Percentiles rank a stretch among this genome's conserved stretches.
These are phyloP conservation scores for Macrolepiota fuliginosa DNA, from an alignment of 768 basidiomycete species.

Conservation along the genomic window DNA sequence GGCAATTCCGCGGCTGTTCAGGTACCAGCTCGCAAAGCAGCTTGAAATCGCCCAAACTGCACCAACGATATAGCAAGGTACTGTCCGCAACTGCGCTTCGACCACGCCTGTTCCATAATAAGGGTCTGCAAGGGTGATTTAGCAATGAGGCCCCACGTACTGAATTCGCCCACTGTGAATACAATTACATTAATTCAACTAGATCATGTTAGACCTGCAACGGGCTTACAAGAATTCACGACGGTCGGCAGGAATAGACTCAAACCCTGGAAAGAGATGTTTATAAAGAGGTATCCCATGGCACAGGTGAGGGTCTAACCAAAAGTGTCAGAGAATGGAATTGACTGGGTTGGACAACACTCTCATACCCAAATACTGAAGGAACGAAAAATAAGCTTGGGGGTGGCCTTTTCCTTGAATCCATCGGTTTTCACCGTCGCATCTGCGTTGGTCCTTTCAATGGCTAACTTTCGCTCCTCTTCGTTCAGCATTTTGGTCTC, in stretches of 20 bases:
- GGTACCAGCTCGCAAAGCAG: conserved; percentile 33
- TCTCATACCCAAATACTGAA: conserved; percentile 18
- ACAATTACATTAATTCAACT: neutral
- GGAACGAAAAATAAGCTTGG: conserved; percentile 9
- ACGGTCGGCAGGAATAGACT: conserved; percentile 48
- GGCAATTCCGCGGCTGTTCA: conserved; percentile 31
- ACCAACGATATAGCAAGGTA: conserved; percentile 41
- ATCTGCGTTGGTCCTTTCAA: conserved; percentile 29
- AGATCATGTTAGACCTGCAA: neutral
- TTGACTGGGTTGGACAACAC: neutral
- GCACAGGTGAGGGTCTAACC: conserved; percentile 30
- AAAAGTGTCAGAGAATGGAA: neutral
- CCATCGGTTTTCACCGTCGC: conserved; percentile 16
- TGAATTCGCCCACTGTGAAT: conserved; percentile 33
- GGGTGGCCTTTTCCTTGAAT: conserved; percentile 10
- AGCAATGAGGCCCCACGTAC: conserved; percentile 20
- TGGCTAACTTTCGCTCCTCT: conserved; percentile 24
- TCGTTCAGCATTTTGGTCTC: conserved; percentile 26
- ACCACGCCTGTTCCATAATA: conserved; percentile 32
- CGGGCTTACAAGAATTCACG: conserved; percentile 37
- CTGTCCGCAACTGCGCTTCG: conserved; percentile 46
- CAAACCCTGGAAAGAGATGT: conserved; percentile 44
- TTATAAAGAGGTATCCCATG: conserved; percentile 30
- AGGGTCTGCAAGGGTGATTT: neutral
- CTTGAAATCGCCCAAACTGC: conserved; percentile 36